phyloP scores from a whole-genome alignment of 495 filamentous ascomycete species.

The Neurospora sp. region DNA sequence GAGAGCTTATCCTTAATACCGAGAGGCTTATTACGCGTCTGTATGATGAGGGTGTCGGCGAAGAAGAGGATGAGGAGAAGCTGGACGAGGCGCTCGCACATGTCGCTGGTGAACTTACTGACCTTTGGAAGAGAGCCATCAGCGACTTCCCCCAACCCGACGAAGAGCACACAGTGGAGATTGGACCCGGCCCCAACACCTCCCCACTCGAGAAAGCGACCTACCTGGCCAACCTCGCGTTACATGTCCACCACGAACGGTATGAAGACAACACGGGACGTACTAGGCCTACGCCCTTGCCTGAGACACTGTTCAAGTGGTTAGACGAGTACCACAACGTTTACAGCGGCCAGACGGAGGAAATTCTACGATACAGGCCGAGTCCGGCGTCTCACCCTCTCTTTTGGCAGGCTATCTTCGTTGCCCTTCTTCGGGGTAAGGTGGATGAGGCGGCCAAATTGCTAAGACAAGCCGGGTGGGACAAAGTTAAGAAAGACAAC shows the following conservation, averaged over 20 bases:
- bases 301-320: constrained; percentile 71
- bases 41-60: constrained; percentile 46
- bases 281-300: constrained; percentile 39
- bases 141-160: constrained; percentile 33
- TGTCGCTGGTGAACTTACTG: constrained; percentile 42
- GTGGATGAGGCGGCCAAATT: constrained; percentile 51
- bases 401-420: constrained; percentile 73
- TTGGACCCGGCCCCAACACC: constrained; percentile 54
- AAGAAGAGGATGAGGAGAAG: constrained; percentile 42
- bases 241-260: constrained; percentile 65
- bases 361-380: constrained; percentile 50
- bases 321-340: constrained; percentile 57
- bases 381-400: constrained; percentile 60
- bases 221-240: constrained; percentile 58
- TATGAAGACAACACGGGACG: constrained; percentile 29
- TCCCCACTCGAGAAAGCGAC: constrained; percentile 57
- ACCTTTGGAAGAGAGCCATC: constrained; percentile 48
- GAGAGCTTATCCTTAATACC: constrained; percentile 46
- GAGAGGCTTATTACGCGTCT: constrained; percentile 41
- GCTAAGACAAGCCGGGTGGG: constrained; percentile 64
- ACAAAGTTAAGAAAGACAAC: constrained; percentile 43
- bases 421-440: constrained; percentile 58
- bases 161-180: constrained; percentile 44
- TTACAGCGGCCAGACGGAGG: constrained; percentile 46
- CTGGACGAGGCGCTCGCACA: constrained; percentile 45